Evolutionary conservation across 2,329 filamentous ascomycete genomes (phyloP).

Genomic region (Alternaria brassicicola): DNA sequence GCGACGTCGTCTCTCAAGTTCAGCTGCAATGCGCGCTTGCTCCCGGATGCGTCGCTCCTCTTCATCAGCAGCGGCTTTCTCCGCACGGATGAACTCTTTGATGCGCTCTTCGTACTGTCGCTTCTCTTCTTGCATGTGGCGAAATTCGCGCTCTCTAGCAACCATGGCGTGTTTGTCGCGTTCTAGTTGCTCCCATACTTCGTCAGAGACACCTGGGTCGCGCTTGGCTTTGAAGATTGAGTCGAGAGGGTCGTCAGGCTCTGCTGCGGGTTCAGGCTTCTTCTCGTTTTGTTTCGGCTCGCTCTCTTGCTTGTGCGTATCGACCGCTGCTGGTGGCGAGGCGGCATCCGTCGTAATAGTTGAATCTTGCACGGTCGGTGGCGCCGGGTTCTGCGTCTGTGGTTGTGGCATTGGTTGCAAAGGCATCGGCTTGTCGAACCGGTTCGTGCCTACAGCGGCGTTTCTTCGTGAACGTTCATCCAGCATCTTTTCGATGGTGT

Average conservation of each 20-base stretch:
- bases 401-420: background rate
- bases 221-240: slow-evolving; percentile 41
- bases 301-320: slow-evolving; percentile 11
- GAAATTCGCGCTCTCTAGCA: slow-evolving; percentile 45
- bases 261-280: background rate
- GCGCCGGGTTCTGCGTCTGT: slow-evolving; percentile 5
- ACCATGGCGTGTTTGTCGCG: slow-evolving; percentile 51
- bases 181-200: slow-evolving; percentile 66
- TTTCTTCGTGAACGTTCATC: slow-evolving; percentile 39
- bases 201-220: slow-evolving; percentile 65
- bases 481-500: slow-evolving; percentile 40
- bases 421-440: slow-evolving; percentile 9
- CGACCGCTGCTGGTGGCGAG: slow-evolving; percentile 1
- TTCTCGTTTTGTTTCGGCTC: background rate
- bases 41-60: slow-evolving; percentile 27
- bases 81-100: slow-evolving; percentile 32
- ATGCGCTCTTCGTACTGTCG: slow-evolving; percentile 15
- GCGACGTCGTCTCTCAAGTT: slow-evolving; percentile 26
- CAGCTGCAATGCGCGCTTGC: slow-evolving; percentile 22
- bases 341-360: slow-evolving; percentile 11
- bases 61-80: background rate
- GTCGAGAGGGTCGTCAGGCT: slow-evolving; percentile 15
- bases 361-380: background rate
- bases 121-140: slow-evolving; percentile 42
- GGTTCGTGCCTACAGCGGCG: slow-evolving; percentile 25